Percentiles rank a stretch among this genome's conserved stretches.
Conservation (phyloP, 2,329 filamentous ascomycete genomes). For the Trichoderma sp. region DNA sequence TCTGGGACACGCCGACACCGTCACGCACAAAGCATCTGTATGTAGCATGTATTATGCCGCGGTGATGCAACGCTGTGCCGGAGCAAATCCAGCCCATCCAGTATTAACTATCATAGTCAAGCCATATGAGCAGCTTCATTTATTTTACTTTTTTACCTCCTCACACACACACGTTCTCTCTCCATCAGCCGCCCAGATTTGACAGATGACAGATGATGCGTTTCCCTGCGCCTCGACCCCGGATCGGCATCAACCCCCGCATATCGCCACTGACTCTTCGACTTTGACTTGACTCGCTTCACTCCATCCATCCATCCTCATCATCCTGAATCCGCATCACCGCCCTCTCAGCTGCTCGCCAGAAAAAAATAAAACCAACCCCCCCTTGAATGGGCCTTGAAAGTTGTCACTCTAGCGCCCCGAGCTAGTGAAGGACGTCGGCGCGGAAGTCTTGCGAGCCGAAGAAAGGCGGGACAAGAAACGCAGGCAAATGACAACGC, state of each 20-base stretch:
- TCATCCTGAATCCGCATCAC: neutral
- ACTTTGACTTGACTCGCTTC: no score
- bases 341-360: neutral
- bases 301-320: no score
- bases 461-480: neutral
- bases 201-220: constrained; percentile 14
- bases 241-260: constrained; percentile 21
- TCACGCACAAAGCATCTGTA: no score
- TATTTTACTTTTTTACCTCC: neutral
- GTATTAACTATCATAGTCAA: neutral
- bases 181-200: neutral
- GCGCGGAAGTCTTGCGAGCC: neutral
- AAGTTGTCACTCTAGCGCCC: neutral
- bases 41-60: neutral
- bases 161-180: neutral
- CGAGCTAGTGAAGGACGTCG: neutral
- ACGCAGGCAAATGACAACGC: neutral
- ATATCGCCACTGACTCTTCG: neutral
- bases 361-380: neutral
- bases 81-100: neutral
- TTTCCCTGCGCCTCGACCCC: neutral
- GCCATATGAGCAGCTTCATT: no score
- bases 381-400: neutral
- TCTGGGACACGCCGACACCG: no score
- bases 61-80: constrained; percentile 12